Conservation (phyloP, 2,329 filamentous ascomycete species). For the Dryadomyces sulphureus region DNA sequence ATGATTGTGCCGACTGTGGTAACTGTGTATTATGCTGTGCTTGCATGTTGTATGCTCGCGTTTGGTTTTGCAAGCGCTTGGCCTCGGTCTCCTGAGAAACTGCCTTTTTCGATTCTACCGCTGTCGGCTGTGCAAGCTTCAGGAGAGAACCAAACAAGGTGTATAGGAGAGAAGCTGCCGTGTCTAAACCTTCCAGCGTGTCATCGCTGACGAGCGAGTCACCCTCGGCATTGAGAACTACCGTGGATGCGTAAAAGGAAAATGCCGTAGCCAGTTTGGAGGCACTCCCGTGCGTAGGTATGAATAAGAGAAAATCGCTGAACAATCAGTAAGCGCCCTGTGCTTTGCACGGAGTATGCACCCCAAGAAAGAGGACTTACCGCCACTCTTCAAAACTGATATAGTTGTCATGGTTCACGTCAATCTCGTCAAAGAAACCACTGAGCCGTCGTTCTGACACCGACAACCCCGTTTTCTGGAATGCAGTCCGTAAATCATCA, state of each 20-base stretch:
- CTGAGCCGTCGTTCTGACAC: conserved; percentile 66
- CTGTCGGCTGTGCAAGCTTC: conserved; percentile 37
- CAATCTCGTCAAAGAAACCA: conserved; percentile 79
- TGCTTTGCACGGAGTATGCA: neutral
- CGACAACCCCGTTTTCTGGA: conserved; percentile 61
- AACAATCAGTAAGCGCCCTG: too few relatives aligned
- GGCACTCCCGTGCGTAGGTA: conserved; percentile 49
- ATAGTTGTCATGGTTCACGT: conserved; percentile 72
- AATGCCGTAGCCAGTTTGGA: conserved; percentile 68
- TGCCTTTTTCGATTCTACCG: neutral
- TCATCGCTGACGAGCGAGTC: conserved; percentile 88
- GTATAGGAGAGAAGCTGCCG: conserved; percentile 53
- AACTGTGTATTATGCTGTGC: neutral
- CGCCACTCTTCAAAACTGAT: conserved; percentile 95
- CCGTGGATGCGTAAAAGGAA: conserved; percentile 80
- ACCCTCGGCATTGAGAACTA: conserved; percentile 83
- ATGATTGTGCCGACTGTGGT: neutral
- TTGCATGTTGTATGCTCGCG: too few relatives aligned
- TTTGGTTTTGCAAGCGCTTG: too few relatives aligned
- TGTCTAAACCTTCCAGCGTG: conserved; percentile 89
- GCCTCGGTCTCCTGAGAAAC: neutral
- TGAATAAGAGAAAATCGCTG: conserved; percentile 88
- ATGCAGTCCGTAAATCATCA: conserved; percentile 66
- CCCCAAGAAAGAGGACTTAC: conserved; percentile 38
- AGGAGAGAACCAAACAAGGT: conserved; percentile 64